Percentiles rank a stretch among this genome's conserved stretches.
These are phyloP conservation scores for Millerozyma miso DNA, from an alignment of 805 yeast species.

Conservation along the genomic window DNA sequence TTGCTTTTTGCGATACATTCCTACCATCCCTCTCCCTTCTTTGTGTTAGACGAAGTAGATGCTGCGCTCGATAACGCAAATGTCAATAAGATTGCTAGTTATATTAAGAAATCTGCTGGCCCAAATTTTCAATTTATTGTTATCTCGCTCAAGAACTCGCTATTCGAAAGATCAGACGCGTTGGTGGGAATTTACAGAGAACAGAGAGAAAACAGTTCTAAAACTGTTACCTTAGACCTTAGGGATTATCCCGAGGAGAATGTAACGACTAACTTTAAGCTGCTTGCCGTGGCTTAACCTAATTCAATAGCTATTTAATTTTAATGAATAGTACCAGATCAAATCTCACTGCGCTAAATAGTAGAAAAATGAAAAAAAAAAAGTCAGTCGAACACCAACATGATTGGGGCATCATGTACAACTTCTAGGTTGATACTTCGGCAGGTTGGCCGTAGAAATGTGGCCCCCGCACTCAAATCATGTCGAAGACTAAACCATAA, in stretches of 20 bases:
- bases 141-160: conserved; percentile 79
- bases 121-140: conserved; percentile 87
- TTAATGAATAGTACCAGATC: background rate
- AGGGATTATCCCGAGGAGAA: conserved; percentile 49
- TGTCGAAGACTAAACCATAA: background rate
- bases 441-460: background rate
- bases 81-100: conserved; percentile 81
- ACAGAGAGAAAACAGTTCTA: conserved; percentile 67
- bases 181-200: conserved; percentile 91
- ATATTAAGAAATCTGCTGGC: conserved; percentile 70
- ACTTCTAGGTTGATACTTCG: background rate
- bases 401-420: background rate
- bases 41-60: conserved; percentile 95
- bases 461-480: background rate
- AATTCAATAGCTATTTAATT: background rate
- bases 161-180: conserved; percentile 86
- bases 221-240: conserved; percentile 69
- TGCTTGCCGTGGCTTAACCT: background rate
- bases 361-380: too few species aligned
- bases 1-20: conserved; percentile 87
- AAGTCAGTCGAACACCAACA: background rate
- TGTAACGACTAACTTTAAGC: conserved; percentile 9
- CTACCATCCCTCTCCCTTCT: conserved; percentile 90
- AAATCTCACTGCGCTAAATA: background rate
- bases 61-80: conserved; percentile 93